Evolutionary conservation across 805 yeast genomes (phyloP).

Genomic region (Yarrowia yakushimensis): DNA sequence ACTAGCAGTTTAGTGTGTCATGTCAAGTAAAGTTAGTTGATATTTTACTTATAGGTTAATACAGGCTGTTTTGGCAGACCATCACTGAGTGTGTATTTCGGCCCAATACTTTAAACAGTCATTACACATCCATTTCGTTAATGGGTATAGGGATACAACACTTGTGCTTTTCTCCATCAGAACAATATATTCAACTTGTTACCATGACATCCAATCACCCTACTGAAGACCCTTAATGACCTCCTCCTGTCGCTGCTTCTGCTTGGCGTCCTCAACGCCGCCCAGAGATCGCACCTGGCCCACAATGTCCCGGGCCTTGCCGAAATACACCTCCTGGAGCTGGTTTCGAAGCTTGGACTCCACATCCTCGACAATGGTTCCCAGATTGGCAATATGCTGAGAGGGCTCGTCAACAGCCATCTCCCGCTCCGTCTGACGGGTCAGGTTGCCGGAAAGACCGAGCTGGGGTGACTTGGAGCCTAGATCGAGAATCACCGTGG

Average conservation of each 20-base stretch:
- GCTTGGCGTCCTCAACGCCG: conserved; percentile 5
- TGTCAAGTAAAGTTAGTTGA: no score
- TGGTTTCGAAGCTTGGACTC: conserved; percentile 83
- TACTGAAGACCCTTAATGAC: conserved; percentile 19
- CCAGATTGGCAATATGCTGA: conserved; percentile 82
- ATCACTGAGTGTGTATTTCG: no score
- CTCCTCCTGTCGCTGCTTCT: conserved; percentile 23
- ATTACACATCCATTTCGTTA: no score
- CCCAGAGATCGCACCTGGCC: conserved; percentile 52
- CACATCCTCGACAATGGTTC: conserved; percentile 78
- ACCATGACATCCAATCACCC: neutral
- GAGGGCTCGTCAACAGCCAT: conserved; percentile 38
- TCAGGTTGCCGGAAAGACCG: conserved; percentile 73
- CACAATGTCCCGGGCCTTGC: conserved; percentile 85
- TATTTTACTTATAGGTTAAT: no score
- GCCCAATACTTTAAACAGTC: no score
- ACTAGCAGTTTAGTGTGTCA: no score
- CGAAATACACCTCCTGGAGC: conserved; percentile 91
- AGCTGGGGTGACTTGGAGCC: conserved; percentile 42
- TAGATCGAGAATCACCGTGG: conserved; percentile 81
- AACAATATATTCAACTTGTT: no score
- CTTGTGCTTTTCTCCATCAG: no score
- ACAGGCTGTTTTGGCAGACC: no score
- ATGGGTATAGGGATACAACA: no score
- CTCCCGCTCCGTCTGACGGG: conserved; percentile 68